phyloP scores from a whole-genome alignment of 495 filamentous ascomycete species.

The Friedmanniomyces simplex region DNA sequence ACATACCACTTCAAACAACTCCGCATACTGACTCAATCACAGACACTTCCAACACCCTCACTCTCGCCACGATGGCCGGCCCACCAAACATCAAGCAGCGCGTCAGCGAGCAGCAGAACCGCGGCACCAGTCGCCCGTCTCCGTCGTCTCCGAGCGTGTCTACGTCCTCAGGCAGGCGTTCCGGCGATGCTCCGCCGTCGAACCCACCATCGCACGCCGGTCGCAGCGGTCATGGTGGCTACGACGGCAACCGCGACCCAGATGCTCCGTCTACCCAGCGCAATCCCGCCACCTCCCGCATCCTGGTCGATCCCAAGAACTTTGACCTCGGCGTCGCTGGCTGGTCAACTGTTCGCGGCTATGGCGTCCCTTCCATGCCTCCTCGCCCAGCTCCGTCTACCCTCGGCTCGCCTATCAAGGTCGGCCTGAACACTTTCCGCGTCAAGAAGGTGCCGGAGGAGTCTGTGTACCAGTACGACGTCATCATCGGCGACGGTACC shows the following conservation, averaged over 20 bases:
- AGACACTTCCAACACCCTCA: neutral
- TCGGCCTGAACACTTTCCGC: slow-evolving; percentile 65
- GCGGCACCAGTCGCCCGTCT: neutral
- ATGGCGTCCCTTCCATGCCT: neutral
- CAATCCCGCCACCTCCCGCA: slow-evolving; percentile 10
- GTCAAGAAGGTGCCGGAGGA: slow-evolving; percentile 37
- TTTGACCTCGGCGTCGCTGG: slow-evolving; percentile 26
- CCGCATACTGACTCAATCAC: neutral
- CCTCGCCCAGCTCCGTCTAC: slow-evolving; percentile 10
- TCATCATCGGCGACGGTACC: slow-evolving; percentile 51
- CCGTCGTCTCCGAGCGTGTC: neutral
- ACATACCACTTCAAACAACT: neutral
- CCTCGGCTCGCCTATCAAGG: slow-evolving; percentile 43
- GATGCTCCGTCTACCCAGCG: neutral
- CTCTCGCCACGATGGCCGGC: neutral
- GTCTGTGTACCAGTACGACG: slow-evolving; percentile 74
- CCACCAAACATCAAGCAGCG: neutral
- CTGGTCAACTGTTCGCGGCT: slow-evolving; percentile 25
- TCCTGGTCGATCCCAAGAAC: slow-evolving; percentile 18
- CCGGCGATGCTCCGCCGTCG: neutral
- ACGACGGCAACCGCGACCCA: slow-evolving; percentile 28
- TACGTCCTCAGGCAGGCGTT: neutral
- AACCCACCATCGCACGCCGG: neutral
- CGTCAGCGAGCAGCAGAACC: neutral
- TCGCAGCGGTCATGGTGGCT: neutral